Evolutionary conservation across 495 filamentous ascomycete species (phyloP), one percentile per base, ranked within the genome.

Genomic region (Extremus antarcticus): DNA sequence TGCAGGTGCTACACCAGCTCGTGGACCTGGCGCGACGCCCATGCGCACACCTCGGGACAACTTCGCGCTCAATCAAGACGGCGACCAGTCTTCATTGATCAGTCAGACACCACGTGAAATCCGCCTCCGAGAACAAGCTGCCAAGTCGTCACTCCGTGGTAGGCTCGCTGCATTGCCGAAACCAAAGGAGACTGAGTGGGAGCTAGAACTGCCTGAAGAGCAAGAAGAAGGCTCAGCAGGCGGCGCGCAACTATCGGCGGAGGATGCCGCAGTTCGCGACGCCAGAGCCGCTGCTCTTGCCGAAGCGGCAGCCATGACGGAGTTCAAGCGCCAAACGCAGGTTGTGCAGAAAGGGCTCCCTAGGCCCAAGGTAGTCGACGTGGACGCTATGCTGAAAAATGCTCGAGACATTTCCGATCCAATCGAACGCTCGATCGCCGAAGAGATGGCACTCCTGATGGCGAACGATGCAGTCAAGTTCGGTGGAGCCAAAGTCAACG

Each of bases 131-230:
- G 86, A 98, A 58, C 78, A 83, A 25, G 80, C 84, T 22, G 68
- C 82, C 53, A 83, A 81, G 21, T 78, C 87, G 49, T 79, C 81
- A 56, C 78, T 98, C 29, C 79, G 79, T 57, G 67, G 69, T 66
- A 81, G 84, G 60, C 79, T 98, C 41, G 78, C 88, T n/a, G 76
- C 85, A 2, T 77, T 98, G 22, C 92, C 92, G 13, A 94, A 87
- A 65, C 91, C 92, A 0, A 95, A 90, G 64, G 86, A 92, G 57
- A 84, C 80, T 0, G 90, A 95, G 56, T 94, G 83, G 80, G 90
- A 96, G 55, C 74, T 96, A 25, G 94, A 95, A 68, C 75, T 94
- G 29, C 92, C 92, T 0, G 89, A 92, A 46, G 90, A 95, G 51
- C 77, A 84, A 38, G 72, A 77, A 49, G 90, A 94, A 65, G 50